phyloP scores from a whole-genome alignment of 2,329 filamentous ascomycete genomes.

The Emergomyces orientalis region DNA sequence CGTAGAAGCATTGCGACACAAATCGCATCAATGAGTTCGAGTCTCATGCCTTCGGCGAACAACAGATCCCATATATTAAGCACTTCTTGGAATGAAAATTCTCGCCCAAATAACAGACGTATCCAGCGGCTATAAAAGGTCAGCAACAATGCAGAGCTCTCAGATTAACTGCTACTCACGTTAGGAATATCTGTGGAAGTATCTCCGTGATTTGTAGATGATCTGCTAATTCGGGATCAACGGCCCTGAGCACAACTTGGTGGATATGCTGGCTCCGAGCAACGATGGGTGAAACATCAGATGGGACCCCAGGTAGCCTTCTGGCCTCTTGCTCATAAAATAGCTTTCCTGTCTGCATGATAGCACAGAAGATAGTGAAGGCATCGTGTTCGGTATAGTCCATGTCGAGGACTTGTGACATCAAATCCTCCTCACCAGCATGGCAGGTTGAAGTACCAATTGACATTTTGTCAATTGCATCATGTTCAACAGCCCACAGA shows the following conservation, averaged over 20 bases:
- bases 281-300: slow-evolving; percentile 61
- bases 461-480: slow-evolving; percentile 55
- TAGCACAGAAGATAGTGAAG: slow-evolving; percentile 70
- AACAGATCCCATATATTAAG: slow-evolving; percentile 83
- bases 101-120: slow-evolving; percentile 79
- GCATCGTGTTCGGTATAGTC: slow-evolving; percentile 80
- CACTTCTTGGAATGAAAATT: slow-evolving; percentile 80
- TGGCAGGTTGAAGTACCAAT: slow-evolving; percentile 26
- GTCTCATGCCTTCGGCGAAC: slow-evolving; percentile 71
- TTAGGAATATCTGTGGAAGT: slow-evolving; percentile 91
- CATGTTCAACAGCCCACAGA: slow-evolving; percentile 70
- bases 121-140: slow-evolving; percentile 66
- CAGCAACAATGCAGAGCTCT: slow-evolving; percentile 4
- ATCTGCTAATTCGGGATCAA: slow-evolving; percentile 72
- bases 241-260: slow-evolving; percentile 63
- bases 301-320: slow-evolving; percentile 26
- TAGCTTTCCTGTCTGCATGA: slow-evolving; percentile 79
- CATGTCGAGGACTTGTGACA: slow-evolving; percentile 60
- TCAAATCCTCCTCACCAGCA: slow-evolving; percentile 39
- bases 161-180: slow-evolving; percentile 46
- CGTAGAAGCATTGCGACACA: slow-evolving; percentile 89
- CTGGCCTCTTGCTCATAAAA: slow-evolving; percentile 69
- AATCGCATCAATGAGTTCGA: slow-evolving; percentile 79
- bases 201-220: slow-evolving; percentile 80
- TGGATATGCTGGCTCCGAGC: slow-evolving; percentile 80